Evolutionary conservation across 2,329 filamentous ascomycete species (phyloP).

Genomic region (Passalora sequoiae): DNA sequence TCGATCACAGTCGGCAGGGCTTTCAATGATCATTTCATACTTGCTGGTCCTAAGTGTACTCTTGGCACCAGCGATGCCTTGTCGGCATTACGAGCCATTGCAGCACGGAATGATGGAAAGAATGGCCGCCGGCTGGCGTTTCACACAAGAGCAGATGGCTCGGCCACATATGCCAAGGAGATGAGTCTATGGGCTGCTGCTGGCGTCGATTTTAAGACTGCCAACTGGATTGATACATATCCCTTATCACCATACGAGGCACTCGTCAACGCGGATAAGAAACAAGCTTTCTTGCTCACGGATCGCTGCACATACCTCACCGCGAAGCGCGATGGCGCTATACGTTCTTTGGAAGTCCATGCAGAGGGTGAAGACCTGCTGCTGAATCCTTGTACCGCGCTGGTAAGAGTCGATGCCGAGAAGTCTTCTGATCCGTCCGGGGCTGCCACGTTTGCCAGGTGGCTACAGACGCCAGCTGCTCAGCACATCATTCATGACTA

Average conservation of each 20-base stretch:
- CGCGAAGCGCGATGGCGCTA: conserved; percentile 16
- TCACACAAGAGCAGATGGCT: conserved; percentile 23
- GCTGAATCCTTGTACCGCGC: conserved; percentile 24
- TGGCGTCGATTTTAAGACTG: background rate
- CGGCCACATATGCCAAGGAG: conserved; percentile 24
- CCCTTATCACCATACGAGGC: conserved; percentile 22
- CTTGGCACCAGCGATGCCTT: conserved; percentile 3
- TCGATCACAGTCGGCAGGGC: conserved; percentile 11
- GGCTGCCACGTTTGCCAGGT: conserved; percentile 18
- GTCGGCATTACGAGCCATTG: conserved; percentile 8
- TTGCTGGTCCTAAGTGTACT: conserved; percentile 17
- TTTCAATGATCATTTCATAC: conserved; percentile 27
- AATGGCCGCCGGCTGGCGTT: conserved; percentile 6
- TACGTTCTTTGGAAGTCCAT: conserved; percentile 11
- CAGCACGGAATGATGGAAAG: background rate
- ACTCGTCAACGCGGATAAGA: conserved; percentile 16
- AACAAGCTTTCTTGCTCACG: conserved; percentile 20
- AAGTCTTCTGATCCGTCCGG: too few relatives aligned
- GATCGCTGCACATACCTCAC: conserved; percentile 25
- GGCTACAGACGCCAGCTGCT: conserved; percentile 12
- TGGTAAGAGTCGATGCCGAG: conserved; percentile 7
- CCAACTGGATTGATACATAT: conserved; percentile 14
- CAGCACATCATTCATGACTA: conserved; percentile 17
- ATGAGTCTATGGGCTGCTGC: conserved; percentile 16
- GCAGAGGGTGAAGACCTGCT: conserved; percentile 19